These are phyloP conservation scores for Naganishia vaughanmartiniae DNA, from an alignment of 768 basidiomycete species.

Conservation along the genomic window DNA sequence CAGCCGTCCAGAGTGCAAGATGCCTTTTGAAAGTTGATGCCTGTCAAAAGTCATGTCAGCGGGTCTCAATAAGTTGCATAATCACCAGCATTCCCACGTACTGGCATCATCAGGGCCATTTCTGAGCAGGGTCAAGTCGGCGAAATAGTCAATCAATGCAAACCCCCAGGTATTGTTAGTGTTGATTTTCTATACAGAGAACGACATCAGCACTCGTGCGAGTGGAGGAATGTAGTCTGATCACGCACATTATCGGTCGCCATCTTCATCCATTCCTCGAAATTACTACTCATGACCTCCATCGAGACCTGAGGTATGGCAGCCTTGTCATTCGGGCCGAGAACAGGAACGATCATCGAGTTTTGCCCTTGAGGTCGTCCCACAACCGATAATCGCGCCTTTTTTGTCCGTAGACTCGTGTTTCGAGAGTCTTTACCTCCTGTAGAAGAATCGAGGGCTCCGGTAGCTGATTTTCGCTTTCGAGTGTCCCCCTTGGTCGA, in stretches of 20 bases:
- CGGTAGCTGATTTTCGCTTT: constrained; percentile 9
- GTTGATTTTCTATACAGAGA: constrained; percentile 82
- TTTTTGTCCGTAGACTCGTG: constrained; percentile 15
- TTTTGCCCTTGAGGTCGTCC: constrained; percentile 17
- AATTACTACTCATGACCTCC: constrained; percentile 87
- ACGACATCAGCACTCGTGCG: not conserved
- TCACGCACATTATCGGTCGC: constrained; percentile 89
- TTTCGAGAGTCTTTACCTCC: constrained; percentile 13
- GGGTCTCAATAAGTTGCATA: not conserved
- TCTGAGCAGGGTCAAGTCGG: constrained; percentile 91
- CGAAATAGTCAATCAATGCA: constrained; percentile 97
- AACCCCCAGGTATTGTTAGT: constrained; percentile 96
- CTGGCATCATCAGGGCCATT: constrained; percentile 78
- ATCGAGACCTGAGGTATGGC: constrained; percentile 52
- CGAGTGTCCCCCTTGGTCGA: not conserved
- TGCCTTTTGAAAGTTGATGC: constrained; percentile 97
- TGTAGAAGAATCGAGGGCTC: not conserved
- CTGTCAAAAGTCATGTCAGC: constrained; percentile 28
- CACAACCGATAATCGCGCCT: constrained; percentile 18
- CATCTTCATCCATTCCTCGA: constrained; percentile 99
- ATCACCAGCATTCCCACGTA: constrained; percentile 32
- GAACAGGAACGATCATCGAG: constrained; percentile 21
- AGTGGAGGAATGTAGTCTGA: not conserved
- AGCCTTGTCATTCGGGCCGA: constrained; percentile 11
- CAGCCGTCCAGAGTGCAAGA: constrained; percentile 96